These are phyloP conservation scores for Sugiyamaella castrensis DNA, from an alignment of 1,139 yeast genomes.

Conservation along the genomic window DNA sequence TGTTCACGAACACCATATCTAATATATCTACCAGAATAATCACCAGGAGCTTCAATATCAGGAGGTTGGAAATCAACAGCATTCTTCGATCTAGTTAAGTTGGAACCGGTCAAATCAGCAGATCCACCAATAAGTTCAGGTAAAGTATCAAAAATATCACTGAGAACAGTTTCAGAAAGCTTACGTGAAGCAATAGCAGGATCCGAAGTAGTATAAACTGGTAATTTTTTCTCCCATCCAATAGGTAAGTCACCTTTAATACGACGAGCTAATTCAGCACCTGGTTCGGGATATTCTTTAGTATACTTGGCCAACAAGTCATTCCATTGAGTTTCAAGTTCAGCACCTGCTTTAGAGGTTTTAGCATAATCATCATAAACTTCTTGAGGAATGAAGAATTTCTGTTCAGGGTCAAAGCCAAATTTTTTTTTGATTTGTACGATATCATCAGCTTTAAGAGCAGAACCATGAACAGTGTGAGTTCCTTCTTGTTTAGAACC, in stretches of 20 bases:
- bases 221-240: constrained; percentile 77
- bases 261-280: constrained; percentile 81
- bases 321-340: constrained; percentile 74
- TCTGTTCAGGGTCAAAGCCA: constrained; percentile 86
- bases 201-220: constrained; percentile 75
- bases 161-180: constrained; percentile 80
- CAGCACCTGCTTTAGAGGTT: constrained; percentile 58
- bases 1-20: constrained; percentile 99
- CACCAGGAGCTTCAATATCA: constrained; percentile 66
- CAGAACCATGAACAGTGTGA: constrained; percentile 94
- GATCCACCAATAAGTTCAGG: constrained; percentile 98
- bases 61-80: constrained; percentile 96
- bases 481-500: constrained; percentile 89
- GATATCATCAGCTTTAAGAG: constrained; percentile 91
- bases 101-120: constrained; percentile 97
- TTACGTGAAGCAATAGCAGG: constrained; percentile 92
- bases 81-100: constrained; percentile 84
- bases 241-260: constrained; percentile 75
- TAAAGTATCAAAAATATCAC: constrained; percentile 57
- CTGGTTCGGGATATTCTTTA: constrained; percentile 72
- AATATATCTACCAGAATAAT: constrained; percentile 88
- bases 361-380: constrained; percentile 69
- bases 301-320: constrained; percentile 58
- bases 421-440: constrained; percentile 78
- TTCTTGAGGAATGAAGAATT: constrained; percentile 77